Conservation (phyloP, 306 rosid genomes). For the Geum urbanum region DNA sequence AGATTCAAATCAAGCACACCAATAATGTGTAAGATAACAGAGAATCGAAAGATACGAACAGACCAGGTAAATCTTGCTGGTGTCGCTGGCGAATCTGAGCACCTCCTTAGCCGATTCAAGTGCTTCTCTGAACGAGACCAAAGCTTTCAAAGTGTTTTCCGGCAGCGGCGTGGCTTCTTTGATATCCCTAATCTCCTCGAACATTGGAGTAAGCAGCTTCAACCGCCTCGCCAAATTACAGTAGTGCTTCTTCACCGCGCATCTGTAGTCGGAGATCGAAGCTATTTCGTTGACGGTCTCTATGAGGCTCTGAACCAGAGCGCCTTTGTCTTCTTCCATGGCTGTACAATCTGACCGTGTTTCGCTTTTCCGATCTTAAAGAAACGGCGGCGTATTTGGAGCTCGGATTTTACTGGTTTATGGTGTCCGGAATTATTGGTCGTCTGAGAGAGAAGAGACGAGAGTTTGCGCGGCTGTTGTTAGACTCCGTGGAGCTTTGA, state of each 20-base stretch:
- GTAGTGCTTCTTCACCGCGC: constrained; percentile 77
- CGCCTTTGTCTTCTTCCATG: constrained; percentile 70
- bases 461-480: background rate
- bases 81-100: constrained; percentile 78
- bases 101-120: constrained; percentile 62
- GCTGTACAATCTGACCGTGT: background rate
- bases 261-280: constrained; percentile 73
- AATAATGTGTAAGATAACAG: background rate
- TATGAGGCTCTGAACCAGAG: constrained; percentile 41
- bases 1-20: constrained; percentile 11
- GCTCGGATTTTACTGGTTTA: background rate
- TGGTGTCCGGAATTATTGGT: background rate
- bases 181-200: constrained; percentile 81
- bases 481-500: background rate
- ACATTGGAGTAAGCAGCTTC: constrained; percentile 85
- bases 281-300: constrained; percentile 64
- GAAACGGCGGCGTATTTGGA: background rate
- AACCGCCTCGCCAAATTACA: constrained; percentile 81
- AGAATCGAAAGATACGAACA: constrained; percentile 32
- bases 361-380: background rate
- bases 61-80: constrained; percentile 91
- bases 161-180: constrained; percentile 38
- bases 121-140: constrained; percentile 53
- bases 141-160: constrained; percentile 44
- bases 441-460: background rate